Evolutionary conservation across 768 basidiomycete genomes (phyloP), one percentile per base, ranked within the genome.

Genomic region (Thelephora aurantiotincta): DNA sequence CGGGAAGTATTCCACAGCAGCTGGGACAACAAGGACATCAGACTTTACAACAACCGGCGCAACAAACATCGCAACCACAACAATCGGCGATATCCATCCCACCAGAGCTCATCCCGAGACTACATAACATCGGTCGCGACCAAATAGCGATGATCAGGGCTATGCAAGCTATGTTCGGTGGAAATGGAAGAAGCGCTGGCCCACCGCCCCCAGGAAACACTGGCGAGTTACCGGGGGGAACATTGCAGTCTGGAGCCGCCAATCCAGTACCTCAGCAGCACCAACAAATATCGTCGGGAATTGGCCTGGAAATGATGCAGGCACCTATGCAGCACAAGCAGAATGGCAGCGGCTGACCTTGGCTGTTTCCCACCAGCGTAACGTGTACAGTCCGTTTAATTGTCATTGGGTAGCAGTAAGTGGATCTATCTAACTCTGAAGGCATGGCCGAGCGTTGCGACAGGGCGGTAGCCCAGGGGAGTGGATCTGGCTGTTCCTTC

Each of bases 241-340:
- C 38, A 6, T 18, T 41, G 2, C 18, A 22, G 38, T 18, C 22
- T 16, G 38, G 38, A 14, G 14, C 22, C 18, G 38, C 9, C 12
- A 14, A 9, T 41, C 14, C 16, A 22, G 18, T 14, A 7, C 2
- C 38, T 14, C 38, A 41, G 14, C 38, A 41, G 22, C 22, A 18
- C 22, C 18, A 22, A 2, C 18, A 18, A 18, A 22, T 16, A 7
- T 9, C 38, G 4, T 9, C 18, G 16, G 57, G 56, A 1, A 56
- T 70, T 46, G 68, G 63, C 53, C 58, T 52, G 9, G 68, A 70
- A 51, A 66, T 71, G 66, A 23, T 71, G 54, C 69, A 70, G 57
- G 71, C 70, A 19, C 71, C 70, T 51, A 69, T 70, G 63, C 66
- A 68, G 45, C 60, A 68, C 14, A 67, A 46, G 47, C 61, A 54